Evolutionary conservation across 2,329 filamentous ascomycete genomes (phyloP).

Genomic region (Pestalotiopsis sp.): DNA sequence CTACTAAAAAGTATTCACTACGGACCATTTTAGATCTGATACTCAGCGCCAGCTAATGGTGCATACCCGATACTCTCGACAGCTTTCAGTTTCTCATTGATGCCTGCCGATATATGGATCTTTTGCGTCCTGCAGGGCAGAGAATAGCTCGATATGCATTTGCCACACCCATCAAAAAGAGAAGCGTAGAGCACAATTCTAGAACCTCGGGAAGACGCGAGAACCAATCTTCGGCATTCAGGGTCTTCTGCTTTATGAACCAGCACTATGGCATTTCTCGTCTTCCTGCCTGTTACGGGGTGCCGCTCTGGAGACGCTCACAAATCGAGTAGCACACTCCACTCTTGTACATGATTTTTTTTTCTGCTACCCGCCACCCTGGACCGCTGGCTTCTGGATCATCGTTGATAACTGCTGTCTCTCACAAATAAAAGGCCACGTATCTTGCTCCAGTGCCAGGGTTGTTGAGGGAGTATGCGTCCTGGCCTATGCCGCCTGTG

Average conservation of each 20-base stretch:
- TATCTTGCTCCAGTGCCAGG: not conserved
- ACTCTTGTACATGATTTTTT: not conserved
- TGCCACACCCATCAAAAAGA: too few relatives aligned
- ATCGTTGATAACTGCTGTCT: not conserved
- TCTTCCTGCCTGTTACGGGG: slow-evolving; percentile 4
- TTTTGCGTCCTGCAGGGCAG: too few relatives aligned
- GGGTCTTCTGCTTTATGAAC: not conserved
- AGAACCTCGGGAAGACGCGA: too few relatives aligned
- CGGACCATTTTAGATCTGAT: too few relatives aligned
- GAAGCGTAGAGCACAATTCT: too few relatives aligned
- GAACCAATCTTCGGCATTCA: not conserved
- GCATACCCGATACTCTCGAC: too few relatives aligned
- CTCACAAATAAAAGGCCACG: not conserved
- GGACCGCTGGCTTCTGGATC: not conserved
- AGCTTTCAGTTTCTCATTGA: too few relatives aligned
- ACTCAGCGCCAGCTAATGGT: too few relatives aligned
- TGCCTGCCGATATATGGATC: too few relatives aligned
- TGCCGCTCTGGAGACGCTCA: not conserved
- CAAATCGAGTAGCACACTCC: not conserved
- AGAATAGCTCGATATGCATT: too few relatives aligned
- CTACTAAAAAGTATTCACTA: not conserved
- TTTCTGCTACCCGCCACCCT: not conserved
- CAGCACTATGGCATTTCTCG: not conserved
- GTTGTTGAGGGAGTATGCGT: not conserved
- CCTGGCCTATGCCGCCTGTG: not conserved